These are phyloP conservation scores for Sugiyamaella paludigena DNA, from an alignment of 1,139 yeast genomes.

Conservation along the genomic window DNA sequence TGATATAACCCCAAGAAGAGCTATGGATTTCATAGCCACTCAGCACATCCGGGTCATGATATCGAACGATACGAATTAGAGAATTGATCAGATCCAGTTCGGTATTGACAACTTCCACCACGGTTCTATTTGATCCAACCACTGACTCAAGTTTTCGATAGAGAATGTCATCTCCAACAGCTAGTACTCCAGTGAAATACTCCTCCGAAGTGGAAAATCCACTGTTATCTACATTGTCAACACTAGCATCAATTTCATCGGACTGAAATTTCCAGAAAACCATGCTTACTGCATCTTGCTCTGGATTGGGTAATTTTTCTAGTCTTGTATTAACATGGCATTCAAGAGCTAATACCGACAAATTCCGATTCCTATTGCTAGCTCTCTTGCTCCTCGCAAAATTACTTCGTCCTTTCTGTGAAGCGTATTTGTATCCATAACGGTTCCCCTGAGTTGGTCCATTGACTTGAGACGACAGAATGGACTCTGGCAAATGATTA, in stretches of 20 bases:
- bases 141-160: slow-evolving; percentile 15
- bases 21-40: slow-evolving; percentile 83
- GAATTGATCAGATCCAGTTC: slow-evolving; percentile 59
- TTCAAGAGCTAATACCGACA: slow-evolving; percentile 63
- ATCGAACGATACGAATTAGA: slow-evolving; percentile 54
- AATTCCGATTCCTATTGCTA: slow-evolving; percentile 17
- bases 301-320: slow-evolving; percentile 63
- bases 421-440: slow-evolving; percentile 21
- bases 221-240: slow-evolving; percentile 22
- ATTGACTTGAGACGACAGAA: slow-evolving; percentile 20
- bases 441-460: slow-evolving; percentile 21
- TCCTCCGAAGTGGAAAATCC: slow-evolving; percentile 7
- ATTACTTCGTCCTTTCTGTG: slow-evolving; percentile 20
- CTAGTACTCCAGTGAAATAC: slow-evolving; percentile 24
- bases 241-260: not conserved
- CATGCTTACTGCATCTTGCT: slow-evolving; percentile 52
- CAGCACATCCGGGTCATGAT: slow-evolving; percentile 81
- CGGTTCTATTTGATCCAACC: slow-evolving; percentile 6
- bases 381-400: slow-evolving; percentile 28
- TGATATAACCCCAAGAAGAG: slow-evolving; percentile 84
- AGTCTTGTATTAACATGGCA: slow-evolving; percentile 58
- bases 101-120: slow-evolving; percentile 38
- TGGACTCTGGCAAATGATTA: not conserved
- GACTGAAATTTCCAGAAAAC: slow-evolving; percentile 55
- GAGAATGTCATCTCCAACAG: slow-evolving; percentile 20